Conservation (phyloP, 2,329 filamentous ascomycete genomes). For the Fusarium haematococcum region DNA sequence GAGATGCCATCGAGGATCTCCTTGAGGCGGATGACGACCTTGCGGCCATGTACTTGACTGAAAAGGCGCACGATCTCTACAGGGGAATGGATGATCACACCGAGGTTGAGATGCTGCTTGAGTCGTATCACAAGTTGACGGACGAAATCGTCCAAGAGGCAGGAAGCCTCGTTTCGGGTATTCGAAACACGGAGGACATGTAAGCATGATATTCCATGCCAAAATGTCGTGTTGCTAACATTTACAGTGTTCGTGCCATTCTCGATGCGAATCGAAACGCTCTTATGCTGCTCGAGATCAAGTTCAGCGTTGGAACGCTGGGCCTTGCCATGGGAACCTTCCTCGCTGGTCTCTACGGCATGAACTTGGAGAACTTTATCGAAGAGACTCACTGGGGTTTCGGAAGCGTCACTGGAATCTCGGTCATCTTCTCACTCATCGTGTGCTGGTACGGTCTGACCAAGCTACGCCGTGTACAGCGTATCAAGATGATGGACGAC, state of each 20-base stretch:
- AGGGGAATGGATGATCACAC: constrained; percentile 89
- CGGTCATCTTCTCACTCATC: constrained; percentile 77
- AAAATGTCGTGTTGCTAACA: constrained; percentile 32
- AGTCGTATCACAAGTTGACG: constrained; percentile 97
- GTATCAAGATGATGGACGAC: constrained; percentile 81
- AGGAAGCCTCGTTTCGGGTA: constrained; percentile 91
- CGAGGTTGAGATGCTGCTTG: constrained; percentile 95
- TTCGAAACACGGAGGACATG: constrained; percentile 99
- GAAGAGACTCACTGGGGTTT: constrained; percentile 94
- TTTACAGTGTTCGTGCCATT: constrained; percentile 86
- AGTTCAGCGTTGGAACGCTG: constrained; percentile 94
- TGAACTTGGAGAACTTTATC: constrained; percentile 99
- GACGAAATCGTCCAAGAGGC: constrained; percentile 98
- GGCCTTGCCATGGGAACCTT: constrained; percentile 96
- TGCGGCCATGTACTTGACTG: constrained; percentile 93
- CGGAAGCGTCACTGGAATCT: constrained; percentile 76
- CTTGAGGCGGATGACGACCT: constrained; percentile 97
- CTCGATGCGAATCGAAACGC: constrained; percentile 98
- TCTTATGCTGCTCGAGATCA: constrained; percentile 96
- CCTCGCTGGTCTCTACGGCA: constrained; percentile 97
- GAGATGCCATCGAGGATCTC: constrained; percentile 94
- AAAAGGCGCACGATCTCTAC: constrained; percentile 80
- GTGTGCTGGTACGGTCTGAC: constrained; percentile 87
- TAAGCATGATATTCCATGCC: constrained; percentile 59
- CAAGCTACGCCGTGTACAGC: constrained; percentile 86